Evolutionary conservation across 2,329 filamentous ascomycete genomes (phyloP), one percentile per base, ranked within the genome.

Genomic region (Tolypocladium amazonense): DNA sequence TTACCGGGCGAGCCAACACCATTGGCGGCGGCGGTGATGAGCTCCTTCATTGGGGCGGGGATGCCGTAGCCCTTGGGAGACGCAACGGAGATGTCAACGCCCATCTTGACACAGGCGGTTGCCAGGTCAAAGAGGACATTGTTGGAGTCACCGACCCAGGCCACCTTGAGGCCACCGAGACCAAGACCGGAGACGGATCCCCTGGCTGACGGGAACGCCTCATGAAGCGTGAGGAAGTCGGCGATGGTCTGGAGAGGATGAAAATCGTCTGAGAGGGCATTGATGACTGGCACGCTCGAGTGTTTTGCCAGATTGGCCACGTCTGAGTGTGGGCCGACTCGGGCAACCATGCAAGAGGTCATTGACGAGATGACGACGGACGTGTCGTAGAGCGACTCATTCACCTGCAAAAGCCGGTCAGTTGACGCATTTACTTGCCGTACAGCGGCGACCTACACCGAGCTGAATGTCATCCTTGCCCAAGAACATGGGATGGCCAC

Each of bases 141-240:
- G 78, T 97, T 99, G 14, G 92, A 91, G 71, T 99, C 93, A 58
- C 93, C 93, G 54, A 99, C 81, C 94, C 94, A 99, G 20, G 94
- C 93, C 62, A 97, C 84, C 76, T 96, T 97, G 68, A 96, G 75
- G 1, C 91, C 90, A 65, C 90, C 83, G 5, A 96, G 79, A 1
- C 90, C 89, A 9, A 96, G 79, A 58, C 70, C 73, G 35, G 68
- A 63, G 59, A 68, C 72, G 35, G 70, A 67, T 41, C 73, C 69
- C 4, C 72, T 70, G 11, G 73, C 69, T 0, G 80, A 77, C 0
- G 82, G 81, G 72, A 92, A 91, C 1, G 81, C 79, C 76, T 97
- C 93, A 71, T 89, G 81, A 58, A 99, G 87, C 35, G 94, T 97
- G 62, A 96, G 81, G 74, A 93, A 93, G 75, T 99, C 94, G 67